phyloP scores from a whole-genome alignment of 192 early-diverging fungal species.

The Coemansia sp. region DNA sequence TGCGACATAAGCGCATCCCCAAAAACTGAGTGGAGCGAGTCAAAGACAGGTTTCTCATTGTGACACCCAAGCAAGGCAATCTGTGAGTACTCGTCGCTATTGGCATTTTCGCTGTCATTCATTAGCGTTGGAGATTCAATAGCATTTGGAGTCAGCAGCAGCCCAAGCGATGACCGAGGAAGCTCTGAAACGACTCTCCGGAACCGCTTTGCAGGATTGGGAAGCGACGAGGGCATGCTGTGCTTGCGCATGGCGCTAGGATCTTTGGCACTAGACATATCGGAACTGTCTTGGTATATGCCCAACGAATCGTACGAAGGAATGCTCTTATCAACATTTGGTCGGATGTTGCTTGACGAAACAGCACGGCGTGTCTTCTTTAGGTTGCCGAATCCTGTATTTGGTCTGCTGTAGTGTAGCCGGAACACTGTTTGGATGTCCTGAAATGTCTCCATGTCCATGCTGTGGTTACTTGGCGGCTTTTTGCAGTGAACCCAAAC shows the following conservation, averaged over 20 bases:
- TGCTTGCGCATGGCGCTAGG: conserved; percentile 26
- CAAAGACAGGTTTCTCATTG: background rate
- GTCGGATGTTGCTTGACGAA: conserved; percentile 27
- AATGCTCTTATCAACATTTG: background rate
- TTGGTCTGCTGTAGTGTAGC: conserved; percentile 37
- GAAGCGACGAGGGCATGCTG: background rate
- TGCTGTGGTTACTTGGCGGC: conserved; percentile 45
- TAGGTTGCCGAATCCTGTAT: conserved; percentile 20
- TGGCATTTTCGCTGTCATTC: background rate
- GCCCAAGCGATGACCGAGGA: conserved; percentile 17
- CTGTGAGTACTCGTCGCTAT: background rate
- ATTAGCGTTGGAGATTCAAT: background rate
- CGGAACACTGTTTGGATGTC: conserved; percentile 38
- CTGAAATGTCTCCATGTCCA: conserved; percentile 34
- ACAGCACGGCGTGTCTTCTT: conserved; percentile 43
- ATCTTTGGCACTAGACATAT: background rate
- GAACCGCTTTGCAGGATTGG: conserved; percentile 26
- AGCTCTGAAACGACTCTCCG: conserved; percentile 47
- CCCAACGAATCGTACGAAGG: conserved; percentile 24
- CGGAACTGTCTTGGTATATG: conserved; percentile 5
- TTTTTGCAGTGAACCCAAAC: conserved; percentile 74
- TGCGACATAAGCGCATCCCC: background rate
- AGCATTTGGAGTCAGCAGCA: background rate
- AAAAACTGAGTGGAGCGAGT: background rate
- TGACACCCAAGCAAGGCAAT: background rate